phyloP scores from a whole-genome alignment of 2,329 filamentous ascomycete species.

The Boeremia lycopersici region DNA sequence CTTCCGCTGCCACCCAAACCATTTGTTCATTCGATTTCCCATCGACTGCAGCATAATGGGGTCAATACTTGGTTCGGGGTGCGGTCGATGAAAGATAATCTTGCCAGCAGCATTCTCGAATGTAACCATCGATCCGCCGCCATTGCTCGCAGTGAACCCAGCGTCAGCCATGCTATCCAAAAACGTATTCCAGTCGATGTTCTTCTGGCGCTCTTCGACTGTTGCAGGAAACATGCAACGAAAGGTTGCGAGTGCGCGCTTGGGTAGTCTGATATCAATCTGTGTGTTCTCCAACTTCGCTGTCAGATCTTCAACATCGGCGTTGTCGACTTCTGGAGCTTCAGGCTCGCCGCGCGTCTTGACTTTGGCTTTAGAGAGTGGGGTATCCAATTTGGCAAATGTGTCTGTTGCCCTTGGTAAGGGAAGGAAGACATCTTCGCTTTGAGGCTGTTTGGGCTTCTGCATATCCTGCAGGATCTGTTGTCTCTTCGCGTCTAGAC shows the following conservation, averaged over 20 bases:
- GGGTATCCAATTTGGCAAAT: neutral
- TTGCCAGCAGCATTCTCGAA: constrained; percentile 22
- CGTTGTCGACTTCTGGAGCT: neutral
- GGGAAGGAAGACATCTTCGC: neutral
- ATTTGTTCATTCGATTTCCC: too few relatives aligned
- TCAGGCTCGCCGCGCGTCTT: neutral
- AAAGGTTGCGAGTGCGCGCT: neutral
- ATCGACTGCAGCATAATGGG: too few relatives aligned
- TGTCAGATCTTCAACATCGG: too few relatives aligned
- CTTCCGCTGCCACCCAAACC: too few relatives aligned
- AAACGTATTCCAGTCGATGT: neutral
- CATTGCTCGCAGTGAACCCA: constrained; percentile 17
- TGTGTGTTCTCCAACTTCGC: too few relatives aligned
- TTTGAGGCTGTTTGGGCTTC: too few relatives aligned
- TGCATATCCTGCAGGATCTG: too few relatives aligned
- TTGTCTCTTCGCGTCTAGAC: too few relatives aligned
- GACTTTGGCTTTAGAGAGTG: neutral
- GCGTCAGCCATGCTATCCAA: constrained; percentile 20
- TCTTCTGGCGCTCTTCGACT: neutral
- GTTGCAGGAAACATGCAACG: neutral
- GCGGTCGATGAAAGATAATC: constrained; percentile 38
- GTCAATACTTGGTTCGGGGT: constrained; percentile 34
- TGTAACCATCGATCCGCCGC: constrained; percentile 23
- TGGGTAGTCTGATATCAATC: too few relatives aligned
- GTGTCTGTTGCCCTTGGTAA: neutral